Evolutionary conservation across 1,139 yeast genomes (phyloP).

Genomic region (Schwanniomyces etchellsii): DNA sequence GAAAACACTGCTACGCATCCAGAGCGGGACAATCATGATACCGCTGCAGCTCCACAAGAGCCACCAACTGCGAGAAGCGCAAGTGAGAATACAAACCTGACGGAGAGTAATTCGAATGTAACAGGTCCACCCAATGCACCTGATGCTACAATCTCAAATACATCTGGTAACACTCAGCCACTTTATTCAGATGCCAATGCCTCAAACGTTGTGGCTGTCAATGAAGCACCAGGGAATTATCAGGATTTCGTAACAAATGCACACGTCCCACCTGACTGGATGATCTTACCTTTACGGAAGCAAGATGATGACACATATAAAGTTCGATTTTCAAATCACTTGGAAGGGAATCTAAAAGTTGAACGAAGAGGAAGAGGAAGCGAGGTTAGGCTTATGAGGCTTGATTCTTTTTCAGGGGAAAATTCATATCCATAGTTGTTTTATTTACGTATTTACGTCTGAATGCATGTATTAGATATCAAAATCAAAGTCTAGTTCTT

Average conservation of each 20-base stretch:
- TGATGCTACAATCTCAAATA: conserved; percentile 1
- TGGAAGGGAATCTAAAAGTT: conserved; percentile 12
- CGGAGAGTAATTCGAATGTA: neutral
- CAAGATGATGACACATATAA: conserved; percentile 11
- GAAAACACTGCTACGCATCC: conserved; percentile 2
- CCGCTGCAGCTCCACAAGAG: conserved; percentile 1
- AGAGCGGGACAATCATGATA: neutral
- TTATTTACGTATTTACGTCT: neutral
- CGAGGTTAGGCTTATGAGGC: neutral
- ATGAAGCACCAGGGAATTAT: conserved; percentile 5
- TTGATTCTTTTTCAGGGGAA: neutral
- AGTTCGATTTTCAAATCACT: conserved; percentile 15
- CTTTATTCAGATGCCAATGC: too few relatives aligned
- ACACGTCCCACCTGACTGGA: conserved; percentile 32
- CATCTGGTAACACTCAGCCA: neutral
- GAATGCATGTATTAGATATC: neutral
- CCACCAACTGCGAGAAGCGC: neutral
- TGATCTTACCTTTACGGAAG: conserved; percentile 21
- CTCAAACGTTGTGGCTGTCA: neutral
- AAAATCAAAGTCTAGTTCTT: neutral
- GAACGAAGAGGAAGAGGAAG: conserved; percentile 1
- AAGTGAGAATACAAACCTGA: neutral
- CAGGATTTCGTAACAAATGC: conserved; percentile 23
- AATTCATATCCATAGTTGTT: neutral
- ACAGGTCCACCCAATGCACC: conserved; percentile 2